Base-by-base conservation (phyloP, 345 rosid species). In the Rhizophora mangle region DNA sequence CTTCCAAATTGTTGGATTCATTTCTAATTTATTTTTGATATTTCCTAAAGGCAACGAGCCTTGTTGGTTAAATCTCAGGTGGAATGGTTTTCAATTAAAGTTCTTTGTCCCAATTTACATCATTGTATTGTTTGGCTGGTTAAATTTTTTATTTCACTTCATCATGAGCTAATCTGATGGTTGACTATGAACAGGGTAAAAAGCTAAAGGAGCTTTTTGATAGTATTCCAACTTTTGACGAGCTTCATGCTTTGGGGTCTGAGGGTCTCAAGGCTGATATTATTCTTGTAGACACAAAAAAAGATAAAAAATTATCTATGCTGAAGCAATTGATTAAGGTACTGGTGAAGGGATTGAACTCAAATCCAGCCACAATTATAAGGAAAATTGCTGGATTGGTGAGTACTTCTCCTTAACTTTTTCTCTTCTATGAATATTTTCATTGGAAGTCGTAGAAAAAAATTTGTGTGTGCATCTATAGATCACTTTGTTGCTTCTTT, bases 331-430 rank as follows among this genome's bases (percentile, higher is more conserved):
- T 89, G 83, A 85, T 85, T 60, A 68, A 77, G 70, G 83, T 91
- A 65, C 82, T 91, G 70, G 93, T 92, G 67, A 92, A 83, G 79
- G 99, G 98, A 73, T 70, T 90, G 82, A 86, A 85, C 80, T 87
- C 99, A 68, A 90, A 92, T 74, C 96, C 98, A 51, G 90, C 98
- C 65, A 81, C 89, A 57, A 76, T 89, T 77, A 85, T 96, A 63
- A 96, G 90, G 81, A 96, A 92, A 87, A 90, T 92, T 72, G 96
- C 96, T 18, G 99, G 87, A 82, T 81, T 92, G 96, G 99, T 96
- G 77, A 85, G 89, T 74, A 55, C 46, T 19, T 60, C 73, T 46
- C 22, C 55, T 54, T 55, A 30, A 69, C 16, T 55, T 76, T 20
- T 74, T 63, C 30, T 29, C 22, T 51, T 70, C 24, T 18, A 31